A percentile compares a stretch with the other conserved stretches of the same genome.
phyloP scores from a whole-genome alignment of 2,329 filamentous ascomycete genomes.

The Colletotrichum sp. region DNA sequence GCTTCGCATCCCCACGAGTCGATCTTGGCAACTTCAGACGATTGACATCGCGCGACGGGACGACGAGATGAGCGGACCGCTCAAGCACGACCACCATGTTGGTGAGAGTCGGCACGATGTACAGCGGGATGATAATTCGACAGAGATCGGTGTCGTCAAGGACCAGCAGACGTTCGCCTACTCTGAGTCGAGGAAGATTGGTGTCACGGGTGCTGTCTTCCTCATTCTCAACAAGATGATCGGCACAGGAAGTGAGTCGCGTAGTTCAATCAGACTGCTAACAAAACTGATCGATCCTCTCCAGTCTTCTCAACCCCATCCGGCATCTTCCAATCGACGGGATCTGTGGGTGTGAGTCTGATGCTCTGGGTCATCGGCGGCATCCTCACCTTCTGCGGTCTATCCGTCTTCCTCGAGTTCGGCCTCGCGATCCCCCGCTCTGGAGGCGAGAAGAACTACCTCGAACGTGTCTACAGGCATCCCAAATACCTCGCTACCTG shows the following conservation, averaged over 20 bases:
- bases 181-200: constrained; percentile 53
- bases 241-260: constrained; percentile 57
- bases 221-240: constrained; percentile 66
- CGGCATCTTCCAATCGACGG: too few species aligned
- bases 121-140: neutral
- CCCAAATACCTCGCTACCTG: too few species aligned
- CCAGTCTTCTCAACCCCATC: too few species aligned
- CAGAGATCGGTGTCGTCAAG: neutral
- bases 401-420: too few species aligned
- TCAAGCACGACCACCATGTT: constrained; percentile 5
- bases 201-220: constrained; percentile 57
- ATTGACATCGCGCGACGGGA: neutral
- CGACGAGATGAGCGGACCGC: neutral
- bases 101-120: neutral
- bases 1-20: neutral
- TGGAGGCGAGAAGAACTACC: too few species aligned
- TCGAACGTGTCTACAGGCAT: too few species aligned
- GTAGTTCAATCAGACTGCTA: neutral
- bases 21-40: neutral
- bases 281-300: neutral
- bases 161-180: constrained; percentile 38
- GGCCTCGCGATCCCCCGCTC: too few species aligned
- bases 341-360: too few species aligned
- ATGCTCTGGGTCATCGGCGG: too few species aligned
- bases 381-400: too few species aligned